These are phyloP conservation scores for Irpex lacteus DNA, from an alignment of 1,284 basidiomycete genomes.

Conservation along the genomic window DNA sequence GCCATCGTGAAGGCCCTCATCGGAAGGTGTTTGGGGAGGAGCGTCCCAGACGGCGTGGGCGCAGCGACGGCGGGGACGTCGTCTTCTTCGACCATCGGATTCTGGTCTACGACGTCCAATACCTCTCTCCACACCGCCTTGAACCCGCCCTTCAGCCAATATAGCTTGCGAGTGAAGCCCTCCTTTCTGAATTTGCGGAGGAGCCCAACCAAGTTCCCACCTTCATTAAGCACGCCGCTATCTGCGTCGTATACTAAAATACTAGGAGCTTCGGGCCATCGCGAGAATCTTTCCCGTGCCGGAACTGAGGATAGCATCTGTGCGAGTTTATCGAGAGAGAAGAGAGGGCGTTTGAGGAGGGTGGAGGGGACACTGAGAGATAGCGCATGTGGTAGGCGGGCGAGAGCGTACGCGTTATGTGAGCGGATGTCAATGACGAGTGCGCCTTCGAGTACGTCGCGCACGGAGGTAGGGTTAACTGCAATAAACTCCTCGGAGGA, in stretches of 20 bases:
- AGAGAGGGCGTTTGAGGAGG: conserved; percentile 85
- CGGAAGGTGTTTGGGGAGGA: conserved; percentile 62
- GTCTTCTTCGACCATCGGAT: conserved; percentile 42
- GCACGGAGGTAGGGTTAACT: conserved; percentile 32
- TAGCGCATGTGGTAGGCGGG: conserved; percentile 72
- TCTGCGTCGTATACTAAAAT: conserved; percentile 88
- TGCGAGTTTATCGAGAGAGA: conserved; percentile 70
- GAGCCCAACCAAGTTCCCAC: conserved; percentile 75
- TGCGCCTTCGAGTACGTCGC: conserved; percentile 31
- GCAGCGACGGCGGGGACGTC: conserved; percentile 30
- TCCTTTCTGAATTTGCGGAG: conserved; percentile 81
- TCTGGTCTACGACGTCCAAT: conserved; percentile 49
- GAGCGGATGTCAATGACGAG: conserved; percentile 88
- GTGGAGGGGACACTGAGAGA: conserved; percentile 94
- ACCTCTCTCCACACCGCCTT: conserved; percentile 61
- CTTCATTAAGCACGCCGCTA: conserved; percentile 53
- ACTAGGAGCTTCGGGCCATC: conserved; percentile 51
- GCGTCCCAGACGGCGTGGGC: conserved; percentile 26
- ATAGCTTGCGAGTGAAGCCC: conserved; percentile 56
- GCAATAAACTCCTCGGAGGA: conserved; percentile 28
- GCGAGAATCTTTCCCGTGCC: conserved; percentile 58
- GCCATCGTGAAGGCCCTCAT: conserved; percentile 60
- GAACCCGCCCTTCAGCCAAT: conserved; percentile 82
- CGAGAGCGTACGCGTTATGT: conserved; percentile 66
- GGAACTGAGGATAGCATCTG: conserved; percentile 69